A percentile compares a stretch with the other conserved stretches of the same genome.
Conservation (phyloP, 2,329 filamentous ascomycete genomes). For the Aspergillus carbonarius region DNA sequence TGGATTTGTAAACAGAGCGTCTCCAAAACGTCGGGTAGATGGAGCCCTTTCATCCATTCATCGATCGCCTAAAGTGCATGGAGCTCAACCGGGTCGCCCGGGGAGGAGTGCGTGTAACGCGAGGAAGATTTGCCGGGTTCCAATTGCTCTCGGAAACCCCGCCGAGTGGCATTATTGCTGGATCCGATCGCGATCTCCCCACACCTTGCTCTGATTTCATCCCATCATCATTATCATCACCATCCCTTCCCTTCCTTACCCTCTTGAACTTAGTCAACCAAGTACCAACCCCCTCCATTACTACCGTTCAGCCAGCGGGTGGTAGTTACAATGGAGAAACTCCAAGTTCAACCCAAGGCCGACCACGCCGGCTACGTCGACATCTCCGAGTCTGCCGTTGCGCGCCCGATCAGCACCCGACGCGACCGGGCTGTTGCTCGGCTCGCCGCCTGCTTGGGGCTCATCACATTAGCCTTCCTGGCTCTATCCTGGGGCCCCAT, state of each 20-base stretch:
- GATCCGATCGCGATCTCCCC: conserved; percentile 1
- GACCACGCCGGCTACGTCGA: conserved; percentile 5
- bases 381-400: conserved; percentile 3
- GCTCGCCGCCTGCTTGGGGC: conserved; percentile 10
- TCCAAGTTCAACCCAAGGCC: background rate
- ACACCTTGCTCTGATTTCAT: background rate
- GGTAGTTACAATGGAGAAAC: conserved; percentile 15
- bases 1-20: too few species aligned
- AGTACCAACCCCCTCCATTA: background rate
- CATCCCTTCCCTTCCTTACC: background rate
- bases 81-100: background rate
- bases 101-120: background rate
- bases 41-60: background rate
- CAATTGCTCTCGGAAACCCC: background rate
- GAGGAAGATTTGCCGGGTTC: background rate
- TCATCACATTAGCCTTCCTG: conserved; percentile 13
- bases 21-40: too few species aligned
- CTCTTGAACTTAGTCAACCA: background rate
- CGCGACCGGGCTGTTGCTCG: conserved; percentile 12
- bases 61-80: background rate
- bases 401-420: conserved; percentile 3
- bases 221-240: background rate
- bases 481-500: conserved; percentile 10
- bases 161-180: background rate
- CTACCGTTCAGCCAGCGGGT: background rate